Evolutionary conservation across 2,329 filamentous ascomycete species (phyloP).

Genomic region (Pseudogymnoascus sp.): DNA sequence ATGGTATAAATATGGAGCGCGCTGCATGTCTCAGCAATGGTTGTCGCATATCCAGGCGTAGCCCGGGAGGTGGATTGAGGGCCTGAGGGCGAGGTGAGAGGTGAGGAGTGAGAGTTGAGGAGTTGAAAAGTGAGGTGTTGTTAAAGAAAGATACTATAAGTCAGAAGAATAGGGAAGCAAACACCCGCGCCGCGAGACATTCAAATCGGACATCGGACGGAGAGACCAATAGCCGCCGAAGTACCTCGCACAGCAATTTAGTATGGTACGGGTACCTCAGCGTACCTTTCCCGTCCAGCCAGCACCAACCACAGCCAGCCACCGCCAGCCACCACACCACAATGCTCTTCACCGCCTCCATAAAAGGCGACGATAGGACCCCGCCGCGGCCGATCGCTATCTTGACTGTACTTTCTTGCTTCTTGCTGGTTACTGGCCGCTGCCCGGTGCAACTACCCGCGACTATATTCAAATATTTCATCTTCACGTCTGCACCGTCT

Average conservation of each 20-base stretch:
- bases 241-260: background rate
- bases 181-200: background rate
- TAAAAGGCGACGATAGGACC: background rate
- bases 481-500: background rate
- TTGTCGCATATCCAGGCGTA: constrained; percentile 11
- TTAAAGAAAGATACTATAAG: background rate
- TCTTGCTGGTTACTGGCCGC: background rate
- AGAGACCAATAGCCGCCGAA: background rate
- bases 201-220: background rate
- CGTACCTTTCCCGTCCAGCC: background rate
- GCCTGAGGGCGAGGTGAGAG: background rate
- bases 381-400: background rate
- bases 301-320: background rate
- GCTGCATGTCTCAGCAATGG: constrained; percentile 5
- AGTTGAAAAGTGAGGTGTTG: constrained; percentile 13
- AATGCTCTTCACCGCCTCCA: background rate
- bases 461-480: background rate
- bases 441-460: background rate
- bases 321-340: background rate
- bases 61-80: constrained; percentile 13
- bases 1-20: constrained; percentile 8
- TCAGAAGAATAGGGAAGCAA: background rate
- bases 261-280: constrained; percentile 2
- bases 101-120: constrained; percentile 10
- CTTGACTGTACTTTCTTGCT: background rate